Percentiles rank a stretch among this genome's conserved stretches.
Conservation (phyloP, 441 rosid genomes). For the Macaranga tanarius region DNA sequence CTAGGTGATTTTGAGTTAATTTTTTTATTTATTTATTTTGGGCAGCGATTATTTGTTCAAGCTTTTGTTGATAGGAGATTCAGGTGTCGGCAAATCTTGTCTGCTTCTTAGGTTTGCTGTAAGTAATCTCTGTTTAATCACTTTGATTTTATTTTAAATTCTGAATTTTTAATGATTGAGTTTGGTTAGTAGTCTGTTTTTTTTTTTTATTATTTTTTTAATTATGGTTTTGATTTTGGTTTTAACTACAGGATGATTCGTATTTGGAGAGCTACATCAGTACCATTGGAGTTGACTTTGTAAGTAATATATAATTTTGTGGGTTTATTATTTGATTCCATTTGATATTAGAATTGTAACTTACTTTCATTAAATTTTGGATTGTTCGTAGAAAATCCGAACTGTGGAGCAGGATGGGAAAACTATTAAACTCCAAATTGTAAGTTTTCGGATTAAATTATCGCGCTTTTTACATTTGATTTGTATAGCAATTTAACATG, state of each 20-base stretch:
- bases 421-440: slow-evolving; percentile 94
- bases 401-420: slow-evolving; percentile 97
- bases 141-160: background rate
- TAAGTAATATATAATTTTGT: slow-evolving; percentile 32
- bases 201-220: too few species aligned
- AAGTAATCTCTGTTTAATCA: slow-evolving; percentile 13
- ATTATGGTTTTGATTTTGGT: background rate
- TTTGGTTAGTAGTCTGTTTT: background rate
- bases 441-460: slow-evolving; percentile 33
- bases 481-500: too few species aligned
- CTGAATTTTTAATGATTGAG: too few species aligned
- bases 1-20: slow-evolving; percentile 25
- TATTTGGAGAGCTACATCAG: slow-evolving; percentile 96
- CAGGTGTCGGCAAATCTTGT: slow-evolving; percentile 40
- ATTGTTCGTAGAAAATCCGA: slow-evolving; percentile 70
- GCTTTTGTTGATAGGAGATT: slow-evolving; percentile 42
- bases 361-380: background rate
- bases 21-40: too few species aligned
- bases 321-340: slow-evolving; percentile 4
- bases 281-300: slow-evolving; percentile 97
- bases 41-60: slow-evolving; percentile 44
- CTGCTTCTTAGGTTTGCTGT: slow-evolving; percentile 40
- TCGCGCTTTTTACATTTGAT: background rate
- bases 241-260: slow-evolving; percentile 85
- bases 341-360: background rate